These are phyloP conservation scores for Aquilaria agallochum DNA, from an alignment of 441 rosid genomes.

Conservation along the genomic window DNA sequence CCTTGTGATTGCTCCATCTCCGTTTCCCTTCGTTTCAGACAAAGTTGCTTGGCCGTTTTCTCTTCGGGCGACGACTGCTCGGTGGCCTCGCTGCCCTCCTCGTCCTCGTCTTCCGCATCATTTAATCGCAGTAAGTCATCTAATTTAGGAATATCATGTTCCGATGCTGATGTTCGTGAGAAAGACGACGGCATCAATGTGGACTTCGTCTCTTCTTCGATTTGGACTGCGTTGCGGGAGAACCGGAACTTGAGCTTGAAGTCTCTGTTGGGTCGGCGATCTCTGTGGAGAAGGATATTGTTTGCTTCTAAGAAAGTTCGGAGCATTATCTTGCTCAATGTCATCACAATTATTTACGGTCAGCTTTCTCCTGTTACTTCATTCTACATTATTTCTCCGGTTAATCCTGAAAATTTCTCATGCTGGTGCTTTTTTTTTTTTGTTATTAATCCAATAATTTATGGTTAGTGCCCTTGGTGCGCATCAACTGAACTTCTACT, in stretches of 20 bases:
- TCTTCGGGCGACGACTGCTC: slow-evolving; percentile 4
- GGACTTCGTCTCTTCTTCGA: slow-evolving; percentile 2
- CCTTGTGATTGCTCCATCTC: slow-evolving; percentile 3
- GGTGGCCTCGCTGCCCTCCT: slow-evolving; percentile 1
- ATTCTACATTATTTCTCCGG: not conserved
- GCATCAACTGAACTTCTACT: too few species aligned
- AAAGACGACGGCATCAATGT: not conserved
- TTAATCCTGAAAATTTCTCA: too few species aligned
- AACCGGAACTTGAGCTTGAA: slow-evolving; percentile 11
- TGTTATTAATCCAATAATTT: too few species aligned
- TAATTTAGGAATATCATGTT: not conserved
- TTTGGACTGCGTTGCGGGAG: slow-evolving; percentile 4
- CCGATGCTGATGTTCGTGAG: not conserved
- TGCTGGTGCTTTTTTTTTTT: too few species aligned
- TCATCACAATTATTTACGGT: slow-evolving; percentile 47
- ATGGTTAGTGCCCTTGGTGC: too few species aligned
- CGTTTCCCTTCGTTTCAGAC: slow-evolving; percentile 6
- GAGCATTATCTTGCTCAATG: slow-evolving; percentile 56
- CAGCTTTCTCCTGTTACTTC: slow-evolving; percentile 5
- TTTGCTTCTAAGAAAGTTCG: slow-evolving; percentile 41
- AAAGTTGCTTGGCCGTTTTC: slow-evolving; percentile 9
- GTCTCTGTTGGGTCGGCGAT: slow-evolving; percentile 29
- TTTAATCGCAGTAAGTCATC: slow-evolving; percentile 1
- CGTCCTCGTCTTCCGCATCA: slow-evolving; percentile 8
- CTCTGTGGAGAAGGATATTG: slow-evolving; percentile 37